Evolutionary conservation across 2,329 filamentous ascomycete species (phyloP).

Genomic region (Chaetomiaceae sp.): DNA sequence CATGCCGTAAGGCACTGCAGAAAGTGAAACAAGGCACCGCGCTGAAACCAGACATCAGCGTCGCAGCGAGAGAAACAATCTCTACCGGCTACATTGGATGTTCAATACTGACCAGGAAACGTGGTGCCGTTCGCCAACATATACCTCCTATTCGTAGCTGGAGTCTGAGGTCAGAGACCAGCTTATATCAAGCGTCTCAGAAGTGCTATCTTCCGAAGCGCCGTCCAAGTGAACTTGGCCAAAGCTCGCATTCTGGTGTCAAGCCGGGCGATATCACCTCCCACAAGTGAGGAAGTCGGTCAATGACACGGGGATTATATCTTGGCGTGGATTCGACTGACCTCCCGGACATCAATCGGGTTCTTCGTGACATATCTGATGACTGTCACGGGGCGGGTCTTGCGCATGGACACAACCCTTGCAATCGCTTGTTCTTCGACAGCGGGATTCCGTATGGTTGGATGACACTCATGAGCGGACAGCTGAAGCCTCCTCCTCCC

Average conservation of each 20-base stretch:
- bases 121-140: no score
- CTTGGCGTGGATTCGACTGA: not conserved
- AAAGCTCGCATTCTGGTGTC: not conserved
- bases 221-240: slow-evolving; percentile 3
- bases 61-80: no score
- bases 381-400: not conserved
- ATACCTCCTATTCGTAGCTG: no score
- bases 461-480: no score
- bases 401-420: not conserved
- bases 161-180: no score
- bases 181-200: slow-evolving; percentile 4
- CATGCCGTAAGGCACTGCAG: no score
- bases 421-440: slow-evolving; percentile 3
- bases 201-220: not conserved
- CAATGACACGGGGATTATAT: not conserved
- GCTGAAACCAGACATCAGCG: no score
- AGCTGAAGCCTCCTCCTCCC: no score
- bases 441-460: not conserved
- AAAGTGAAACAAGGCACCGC: no score
- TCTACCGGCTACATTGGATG: no score
- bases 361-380: slow-evolving; percentile 2
- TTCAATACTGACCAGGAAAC: no score
- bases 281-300: no score
- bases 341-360: not conserved
- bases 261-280: not conserved